Conservation (phyloP, 2,329 filamentous ascomycete species). For the Arthrobotrys conoides region DNA sequence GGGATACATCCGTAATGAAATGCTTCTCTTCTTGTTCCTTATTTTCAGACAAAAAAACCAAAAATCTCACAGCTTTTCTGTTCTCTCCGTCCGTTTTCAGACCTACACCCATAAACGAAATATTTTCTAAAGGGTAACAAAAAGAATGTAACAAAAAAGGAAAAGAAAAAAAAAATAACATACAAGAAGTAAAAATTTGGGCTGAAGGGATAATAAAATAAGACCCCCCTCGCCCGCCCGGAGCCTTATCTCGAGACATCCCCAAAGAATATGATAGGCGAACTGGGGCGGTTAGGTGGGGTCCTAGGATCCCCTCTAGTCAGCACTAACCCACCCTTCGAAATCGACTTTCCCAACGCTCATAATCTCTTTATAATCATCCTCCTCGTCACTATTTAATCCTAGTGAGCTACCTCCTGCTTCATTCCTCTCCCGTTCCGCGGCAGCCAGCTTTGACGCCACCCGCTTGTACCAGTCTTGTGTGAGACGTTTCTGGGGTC, state of each 20-base stretch:
- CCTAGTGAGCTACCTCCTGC: conserved; percentile 89
- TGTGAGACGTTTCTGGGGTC: conserved; percentile 81
- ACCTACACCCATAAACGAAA: conserved; percentile 2
- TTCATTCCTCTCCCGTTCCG: conserved; percentile 89
- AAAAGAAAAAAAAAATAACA: background rate
- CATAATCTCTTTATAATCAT: conserved; percentile 97
- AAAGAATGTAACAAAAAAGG: conserved; percentile 18
- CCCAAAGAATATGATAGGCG: conserved; percentile 45
- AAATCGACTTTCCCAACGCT: conserved; percentile 92
- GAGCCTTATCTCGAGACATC: conserved; percentile 36
- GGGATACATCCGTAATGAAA: conserved; percentile 21
- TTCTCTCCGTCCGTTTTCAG: conserved; percentile 20
- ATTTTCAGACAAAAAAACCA: background rate
- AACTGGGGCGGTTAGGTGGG: conserved; percentile 46
- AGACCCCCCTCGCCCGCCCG: conserved; percentile 23
- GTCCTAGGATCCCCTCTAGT: conserved; percentile 66
- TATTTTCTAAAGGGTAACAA: conserved; percentile 22
- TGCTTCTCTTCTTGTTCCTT: conserved; percentile 16
- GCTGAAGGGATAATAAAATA: background rate
- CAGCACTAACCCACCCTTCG: conserved; percentile 67
- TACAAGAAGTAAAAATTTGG: conserved; percentile 24
- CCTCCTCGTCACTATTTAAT: conserved; percentile 88
- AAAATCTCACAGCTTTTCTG: conserved; percentile 30
- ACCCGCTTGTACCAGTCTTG: conserved; percentile 97
- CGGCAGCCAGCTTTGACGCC: conserved; percentile 83